Evolutionary conservation across 2,329 filamentous ascomycete species (phyloP).

Genomic region (Basipetospora chlamydospora): DNA sequence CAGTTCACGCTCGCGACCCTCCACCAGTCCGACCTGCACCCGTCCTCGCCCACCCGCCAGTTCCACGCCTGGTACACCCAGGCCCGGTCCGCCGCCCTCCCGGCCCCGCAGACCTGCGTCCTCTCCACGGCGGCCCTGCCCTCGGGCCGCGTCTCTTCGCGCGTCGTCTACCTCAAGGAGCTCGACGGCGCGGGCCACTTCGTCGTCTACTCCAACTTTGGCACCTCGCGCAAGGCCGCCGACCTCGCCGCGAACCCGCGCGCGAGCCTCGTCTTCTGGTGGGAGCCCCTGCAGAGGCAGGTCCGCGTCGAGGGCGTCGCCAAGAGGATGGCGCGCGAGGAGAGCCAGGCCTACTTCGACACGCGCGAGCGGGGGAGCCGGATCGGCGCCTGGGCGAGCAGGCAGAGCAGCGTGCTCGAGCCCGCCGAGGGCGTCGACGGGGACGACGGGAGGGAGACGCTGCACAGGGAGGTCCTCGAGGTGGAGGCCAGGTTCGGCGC

Average conservation of each 20-base stretch:
- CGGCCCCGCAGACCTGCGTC: conserved; percentile 78
- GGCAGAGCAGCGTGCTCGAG: conserved; percentile 65
- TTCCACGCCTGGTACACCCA: conserved; percentile 83
- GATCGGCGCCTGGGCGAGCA: conserved; percentile 86
- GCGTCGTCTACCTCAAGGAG: conserved; percentile 91
- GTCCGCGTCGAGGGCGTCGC: conserved; percentile 73
- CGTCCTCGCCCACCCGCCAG: conserved; percentile 56
- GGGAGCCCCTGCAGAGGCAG: conserved; percentile 75
- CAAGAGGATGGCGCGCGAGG: conserved; percentile 50
- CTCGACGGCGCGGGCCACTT: conserved; percentile 63
- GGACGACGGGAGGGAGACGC: conserved; percentile 55
- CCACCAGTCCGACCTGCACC: conserved; percentile 42
- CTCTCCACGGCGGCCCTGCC: conserved; percentile 75
- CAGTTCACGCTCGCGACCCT: conserved; percentile 60
- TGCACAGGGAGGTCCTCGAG: conserved; percentile 67
- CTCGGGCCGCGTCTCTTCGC: conserved; percentile 68
- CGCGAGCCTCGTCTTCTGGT: conserved; percentile 81
- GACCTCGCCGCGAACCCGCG: conserved; percentile 62
- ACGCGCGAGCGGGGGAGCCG: conserved; percentile 63
- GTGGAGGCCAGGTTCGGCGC: conserved; percentile 62
- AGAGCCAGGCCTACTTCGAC: conserved; percentile 57
- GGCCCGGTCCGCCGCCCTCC: conserved; percentile 42
- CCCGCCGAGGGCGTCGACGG: conserved; percentile 18
- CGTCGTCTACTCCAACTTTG: conserved; percentile 89
- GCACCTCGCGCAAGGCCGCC: conserved; percentile 52